These are phyloP conservation scores for Spongospora subterranea DNA, from an alignment of 208 protist species.

Conservation along the genomic window DNA sequence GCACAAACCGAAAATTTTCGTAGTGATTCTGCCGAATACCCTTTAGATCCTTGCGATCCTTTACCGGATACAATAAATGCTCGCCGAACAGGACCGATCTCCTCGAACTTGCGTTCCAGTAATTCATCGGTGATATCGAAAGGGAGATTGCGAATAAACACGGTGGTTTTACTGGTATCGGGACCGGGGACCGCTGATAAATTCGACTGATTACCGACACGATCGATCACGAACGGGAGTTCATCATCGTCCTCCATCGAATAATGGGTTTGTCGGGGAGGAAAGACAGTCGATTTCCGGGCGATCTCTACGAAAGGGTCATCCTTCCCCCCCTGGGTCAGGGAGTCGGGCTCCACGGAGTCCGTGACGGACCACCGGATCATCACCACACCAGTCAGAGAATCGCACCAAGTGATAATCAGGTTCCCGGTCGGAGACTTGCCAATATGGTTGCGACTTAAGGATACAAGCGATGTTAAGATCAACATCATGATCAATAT, in stretches of 20 bases:
- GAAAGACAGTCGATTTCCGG: background rate
- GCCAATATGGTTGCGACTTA: too few relatives aligned
- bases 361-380: too few relatives aligned
- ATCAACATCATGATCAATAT: too few relatives aligned
- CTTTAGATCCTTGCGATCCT: background rate
- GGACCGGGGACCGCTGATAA: background rate
- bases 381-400: too few relatives aligned
- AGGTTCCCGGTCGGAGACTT: too few relatives aligned
- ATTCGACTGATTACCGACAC: background rate
- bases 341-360: too few relatives aligned
- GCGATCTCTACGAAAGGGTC: too few relatives aligned
- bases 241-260: constrained; percentile 19
- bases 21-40: too few relatives aligned
- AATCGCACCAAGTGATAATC: too few relatives aligned
- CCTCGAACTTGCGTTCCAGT: background rate
- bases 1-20: background rate
- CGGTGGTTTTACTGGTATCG: background rate
- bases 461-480: too few relatives aligned
- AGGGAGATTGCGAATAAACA: constrained; percentile 42
- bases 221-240: background rate
- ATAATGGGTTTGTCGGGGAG: background rate
- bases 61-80: constrained; percentile 9
- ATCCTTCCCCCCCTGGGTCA: too few relatives aligned
- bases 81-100: background rate
- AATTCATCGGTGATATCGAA: constrained; percentile 32